phyloP scores from a whole-genome alignment of 2,329 filamentous ascomycete genomes.

The Clarireedia monteithiana region DNA sequence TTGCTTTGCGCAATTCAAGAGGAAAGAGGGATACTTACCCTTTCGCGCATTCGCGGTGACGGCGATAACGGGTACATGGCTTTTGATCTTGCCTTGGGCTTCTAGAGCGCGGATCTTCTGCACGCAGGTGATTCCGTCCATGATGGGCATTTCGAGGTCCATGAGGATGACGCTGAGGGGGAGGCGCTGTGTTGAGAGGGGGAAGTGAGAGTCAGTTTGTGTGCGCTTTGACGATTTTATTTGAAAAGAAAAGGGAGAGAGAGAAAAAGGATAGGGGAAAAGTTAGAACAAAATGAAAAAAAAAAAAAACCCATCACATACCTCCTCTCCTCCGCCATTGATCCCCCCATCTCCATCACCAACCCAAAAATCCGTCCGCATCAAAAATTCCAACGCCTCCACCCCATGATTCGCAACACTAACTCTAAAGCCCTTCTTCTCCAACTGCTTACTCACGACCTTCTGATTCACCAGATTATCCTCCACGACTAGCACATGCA shows the following conservation, averaged over 20 bases:
- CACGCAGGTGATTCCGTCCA: constrained; percentile 73
- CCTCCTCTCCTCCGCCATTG: not conserved
- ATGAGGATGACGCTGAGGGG: constrained; percentile 62
- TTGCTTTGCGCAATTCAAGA: too few relatives aligned
- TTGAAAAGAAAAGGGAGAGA: too few relatives aligned
- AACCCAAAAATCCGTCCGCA: constrained; percentile 47
- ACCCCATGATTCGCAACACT: constrained; percentile 57
- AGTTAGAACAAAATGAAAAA: too few relatives aligned
- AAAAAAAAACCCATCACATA: not conserved
- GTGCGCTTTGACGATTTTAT: too few relatives aligned
- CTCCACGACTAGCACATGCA: constrained; percentile 54
- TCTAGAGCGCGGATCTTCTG: constrained; percentile 64
- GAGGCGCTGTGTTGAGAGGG: too few relatives aligned
- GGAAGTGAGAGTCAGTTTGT: too few relatives aligned
- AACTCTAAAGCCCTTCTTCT: constrained; percentile 51
- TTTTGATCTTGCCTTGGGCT: constrained; percentile 48
- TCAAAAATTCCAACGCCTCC: constrained; percentile 51
- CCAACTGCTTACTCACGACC: constrained; percentile 53
- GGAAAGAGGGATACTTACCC: too few relatives aligned
- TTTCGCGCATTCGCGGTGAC: constrained; percentile 68
- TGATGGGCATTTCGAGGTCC: constrained; percentile 77
- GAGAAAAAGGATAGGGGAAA: not conserved
- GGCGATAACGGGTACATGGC: constrained; percentile 67
- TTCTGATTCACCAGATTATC: constrained; percentile 62
- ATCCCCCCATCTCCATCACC: constrained; percentile 28